Evolutionary conservation across 768 basidiomycete genomes (phyloP).

Genomic region (Pulveroboletus sp.): DNA sequence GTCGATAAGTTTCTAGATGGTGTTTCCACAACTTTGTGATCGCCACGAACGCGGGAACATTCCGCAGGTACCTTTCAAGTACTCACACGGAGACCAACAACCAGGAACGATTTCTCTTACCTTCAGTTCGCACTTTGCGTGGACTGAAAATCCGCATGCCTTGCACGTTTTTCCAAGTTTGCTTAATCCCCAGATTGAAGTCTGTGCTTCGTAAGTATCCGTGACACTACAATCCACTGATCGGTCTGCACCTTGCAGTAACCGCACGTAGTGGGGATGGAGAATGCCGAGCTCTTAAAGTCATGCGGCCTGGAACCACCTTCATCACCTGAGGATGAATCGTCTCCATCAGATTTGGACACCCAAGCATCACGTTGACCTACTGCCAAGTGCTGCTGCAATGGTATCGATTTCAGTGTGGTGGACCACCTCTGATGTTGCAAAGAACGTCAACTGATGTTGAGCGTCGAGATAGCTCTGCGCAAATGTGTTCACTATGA

Average conservation of each 20-base stretch:
- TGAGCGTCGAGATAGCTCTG: constrained; percentile 61
- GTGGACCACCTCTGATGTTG: constrained; percentile 52
- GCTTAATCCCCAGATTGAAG: constrained; percentile 82
- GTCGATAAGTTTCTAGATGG: constrained; percentile 31
- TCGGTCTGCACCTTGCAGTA: constrained; percentile 64
- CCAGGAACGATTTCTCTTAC: constrained; percentile 32
- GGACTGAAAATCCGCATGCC: constrained; percentile 72
- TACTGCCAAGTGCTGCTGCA: constrained; percentile 57
- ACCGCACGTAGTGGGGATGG: constrained; percentile 76
- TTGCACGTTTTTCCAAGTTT: constrained; percentile 86
- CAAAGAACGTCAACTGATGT: constrained; percentile 53
- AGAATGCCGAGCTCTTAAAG: constrained; percentile 84
- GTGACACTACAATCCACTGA: neutral
- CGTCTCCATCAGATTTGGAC: constrained; percentile 6
- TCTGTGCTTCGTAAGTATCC: constrained; percentile 35
- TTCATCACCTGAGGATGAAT: constrained; percentile 53
- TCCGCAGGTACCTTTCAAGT: constrained; percentile 63
- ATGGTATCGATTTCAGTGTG: constrained; percentile 64
- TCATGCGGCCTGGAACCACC: constrained; percentile 66
- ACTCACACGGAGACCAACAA: constrained; percentile 8
- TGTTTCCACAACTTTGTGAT: constrained; percentile 22
- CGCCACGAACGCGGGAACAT: constrained; percentile 39
- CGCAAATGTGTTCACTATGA: constrained; percentile 3
- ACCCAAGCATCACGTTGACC: constrained; percentile 15
- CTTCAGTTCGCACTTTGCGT: constrained; percentile 84